Evolutionary conservation across 1,284 basidiomycete species (phyloP).

Genomic region (Fistulina hepatica): DNA sequence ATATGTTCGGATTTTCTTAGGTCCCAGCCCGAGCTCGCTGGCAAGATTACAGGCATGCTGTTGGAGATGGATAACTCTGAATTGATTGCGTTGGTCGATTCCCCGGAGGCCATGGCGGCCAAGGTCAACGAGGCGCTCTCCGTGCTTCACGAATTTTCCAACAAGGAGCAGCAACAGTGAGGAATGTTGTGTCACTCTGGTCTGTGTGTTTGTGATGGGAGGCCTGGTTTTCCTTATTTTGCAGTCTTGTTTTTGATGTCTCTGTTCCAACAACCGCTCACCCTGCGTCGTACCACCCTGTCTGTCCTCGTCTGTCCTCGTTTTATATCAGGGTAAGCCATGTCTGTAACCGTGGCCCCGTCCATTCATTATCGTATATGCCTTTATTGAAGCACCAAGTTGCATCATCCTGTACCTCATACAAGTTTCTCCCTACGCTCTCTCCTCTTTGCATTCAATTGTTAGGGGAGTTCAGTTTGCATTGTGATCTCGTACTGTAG

Average conservation of each 20-base stretch:
- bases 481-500: constrained; percentile 23
- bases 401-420: constrained; percentile 5
- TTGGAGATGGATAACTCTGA: constrained; percentile 96
- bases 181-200: constrained; percentile 5
- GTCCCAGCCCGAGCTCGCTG: constrained; percentile 77
- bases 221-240: constrained; percentile 24
- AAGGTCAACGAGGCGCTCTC: constrained; percentile 85
- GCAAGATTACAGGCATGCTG: constrained; percentile 96
- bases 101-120: constrained; percentile 65
- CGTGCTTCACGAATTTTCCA: constrained; percentile 68
- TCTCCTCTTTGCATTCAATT: constrained; percentile 9
- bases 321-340: background rate
- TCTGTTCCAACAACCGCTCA: background rate
- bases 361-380: constrained; percentile 27
- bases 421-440: constrained; percentile 13
- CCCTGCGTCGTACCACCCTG: background rate
- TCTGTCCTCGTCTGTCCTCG: background rate
- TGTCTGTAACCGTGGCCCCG: constrained; percentile 5
- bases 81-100: constrained; percentile 77
- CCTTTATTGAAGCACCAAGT: constrained; percentile 8
- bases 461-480: too few species aligned
- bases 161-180: constrained; percentile 33
- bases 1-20: constrained; percentile 26
- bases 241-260: constrained; percentile 2
- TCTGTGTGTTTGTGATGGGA: constrained; percentile 21